Conservation (phyloP, 2,329 filamentous ascomycete species). For the Aspergillus hortae region DNA sequence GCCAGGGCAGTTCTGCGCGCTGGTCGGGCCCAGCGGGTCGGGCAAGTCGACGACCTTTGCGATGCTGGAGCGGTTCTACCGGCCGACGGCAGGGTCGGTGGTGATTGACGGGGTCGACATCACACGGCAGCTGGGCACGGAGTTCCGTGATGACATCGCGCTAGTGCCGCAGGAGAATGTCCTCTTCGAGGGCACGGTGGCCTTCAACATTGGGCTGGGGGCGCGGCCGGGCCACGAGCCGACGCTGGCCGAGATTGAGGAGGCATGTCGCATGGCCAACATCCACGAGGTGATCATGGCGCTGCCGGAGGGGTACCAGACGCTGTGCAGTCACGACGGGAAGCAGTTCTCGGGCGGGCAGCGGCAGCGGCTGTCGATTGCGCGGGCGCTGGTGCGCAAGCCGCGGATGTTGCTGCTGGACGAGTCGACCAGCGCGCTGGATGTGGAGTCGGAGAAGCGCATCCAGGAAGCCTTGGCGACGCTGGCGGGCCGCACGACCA, state of each 20-base stretch:
- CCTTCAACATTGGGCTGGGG: conserved; percentile 46
- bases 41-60: conserved; percentile 65
- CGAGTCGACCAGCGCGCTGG: conserved; percentile 58
- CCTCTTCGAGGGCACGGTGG: conserved; percentile 47
- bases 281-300: conserved; percentile 65
- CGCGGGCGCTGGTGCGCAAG: conserved; percentile 53
- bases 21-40: conserved; percentile 65
- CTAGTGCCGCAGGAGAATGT: conserved; percentile 48
- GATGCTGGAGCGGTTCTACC: conserved; percentile 53
- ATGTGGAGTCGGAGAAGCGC: conserved; percentile 50
- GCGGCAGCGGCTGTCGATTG: conserved; percentile 56
- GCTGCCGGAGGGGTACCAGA: conserved; percentile 64
- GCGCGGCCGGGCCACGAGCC: conserved; percentile 52
- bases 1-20: conserved; percentile 39
- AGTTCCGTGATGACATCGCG: conserved; percentile 44
- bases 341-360: conserved; percentile 56
- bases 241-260: conserved; percentile 59
- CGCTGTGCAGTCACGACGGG: conserved; percentile 54
- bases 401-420: conserved; percentile 57
- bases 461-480: conserved; percentile 42
- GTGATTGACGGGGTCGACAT: conserved; percentile 52
- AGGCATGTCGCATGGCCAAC: conserved; percentile 64
- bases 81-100: conserved; percentile 47
- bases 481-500: conserved; percentile 31
- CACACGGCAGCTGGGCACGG: conserved; percentile 32